These are phyloP conservation scores for Ophiocordyceps unilateralis DNA, from an alignment of 2,329 filamentous ascomycete genomes.

Conservation along the genomic window DNA sequence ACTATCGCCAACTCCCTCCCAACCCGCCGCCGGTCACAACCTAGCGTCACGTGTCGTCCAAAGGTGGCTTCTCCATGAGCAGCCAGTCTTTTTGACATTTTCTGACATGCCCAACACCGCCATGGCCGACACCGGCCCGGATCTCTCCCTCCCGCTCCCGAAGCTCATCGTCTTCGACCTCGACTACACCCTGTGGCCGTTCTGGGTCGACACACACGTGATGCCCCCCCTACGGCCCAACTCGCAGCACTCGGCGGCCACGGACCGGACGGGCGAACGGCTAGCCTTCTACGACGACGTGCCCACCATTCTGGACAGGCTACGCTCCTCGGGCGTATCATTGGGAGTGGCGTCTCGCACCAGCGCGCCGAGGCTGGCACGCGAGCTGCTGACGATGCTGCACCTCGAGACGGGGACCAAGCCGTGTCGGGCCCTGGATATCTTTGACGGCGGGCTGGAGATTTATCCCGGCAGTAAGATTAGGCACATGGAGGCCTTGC, in stretches of 20 bases:
- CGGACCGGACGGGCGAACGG: constrained; percentile 43
- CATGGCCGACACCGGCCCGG: neutral
- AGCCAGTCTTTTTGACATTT: no score
- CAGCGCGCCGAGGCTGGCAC: constrained; percentile 58
- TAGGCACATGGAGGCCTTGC: constrained; percentile 63
- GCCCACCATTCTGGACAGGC: constrained; percentile 46
- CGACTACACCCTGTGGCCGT: constrained; percentile 97
- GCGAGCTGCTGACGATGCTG: constrained; percentile 63
- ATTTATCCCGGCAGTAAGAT: constrained; percentile 68
- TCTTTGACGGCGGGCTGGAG: constrained; percentile 44
- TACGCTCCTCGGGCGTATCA: constrained; percentile 23
- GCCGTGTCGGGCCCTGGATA: constrained; percentile 32
- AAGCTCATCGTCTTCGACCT: constrained; percentile 83
- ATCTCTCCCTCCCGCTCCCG: constrained; percentile 44
- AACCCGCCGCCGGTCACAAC: neutral
- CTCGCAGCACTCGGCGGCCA: constrained; percentile 21
- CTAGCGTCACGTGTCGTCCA: no score
- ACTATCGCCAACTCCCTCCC: neutral
- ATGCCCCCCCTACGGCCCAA: constrained; percentile 48
- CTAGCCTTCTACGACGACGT: constrained; percentile 58
- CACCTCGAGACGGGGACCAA: constrained; percentile 27
- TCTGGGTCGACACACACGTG: constrained; percentile 93
- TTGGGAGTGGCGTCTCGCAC: constrained; percentile 72
- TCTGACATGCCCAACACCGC: neutral
- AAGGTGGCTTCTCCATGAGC: no score